These are phyloP conservation scores for Syzygium syzygioides DNA, from an alignment of 441 rosid genomes.

Conservation along the genomic window DNA sequence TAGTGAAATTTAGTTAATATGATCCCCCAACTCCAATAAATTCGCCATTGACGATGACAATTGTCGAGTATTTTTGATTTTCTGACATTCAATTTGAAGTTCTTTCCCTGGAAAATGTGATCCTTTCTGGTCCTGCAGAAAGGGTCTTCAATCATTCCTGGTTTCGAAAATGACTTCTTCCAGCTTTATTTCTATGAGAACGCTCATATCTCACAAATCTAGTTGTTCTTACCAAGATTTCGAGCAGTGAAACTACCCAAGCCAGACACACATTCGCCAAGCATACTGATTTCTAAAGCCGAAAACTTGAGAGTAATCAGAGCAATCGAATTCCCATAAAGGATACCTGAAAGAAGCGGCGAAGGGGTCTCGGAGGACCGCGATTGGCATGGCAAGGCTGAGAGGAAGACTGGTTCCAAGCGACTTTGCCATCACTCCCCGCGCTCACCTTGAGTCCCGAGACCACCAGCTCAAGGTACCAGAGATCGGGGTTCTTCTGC, in stretches of 20 bases:
- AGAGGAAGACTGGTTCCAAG: conserved; percentile 88
- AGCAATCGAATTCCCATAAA: background rate
- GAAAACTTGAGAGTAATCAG: background rate
- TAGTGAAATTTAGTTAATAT: background rate
- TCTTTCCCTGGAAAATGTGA: background rate
- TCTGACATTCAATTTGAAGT: background rate
- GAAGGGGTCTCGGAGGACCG: conserved; percentile 82
- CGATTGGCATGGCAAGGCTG: conserved; percentile 73
- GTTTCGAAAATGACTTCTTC: background rate
- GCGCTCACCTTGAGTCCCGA: conserved; percentile 84
- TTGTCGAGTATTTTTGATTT: background rate
- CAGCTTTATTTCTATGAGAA: background rate
- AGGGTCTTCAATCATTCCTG: background rate
- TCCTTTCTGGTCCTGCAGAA: background rate
- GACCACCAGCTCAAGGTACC: conserved; percentile 79
- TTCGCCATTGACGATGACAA: background rate
- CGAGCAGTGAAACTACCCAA: background rate
- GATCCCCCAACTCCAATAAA: background rate
- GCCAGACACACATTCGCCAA: background rate
- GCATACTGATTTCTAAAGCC: background rate
- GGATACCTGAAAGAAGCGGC: conserved; percentile 84
- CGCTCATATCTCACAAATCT: background rate
- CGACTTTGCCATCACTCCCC: conserved; percentile 85
- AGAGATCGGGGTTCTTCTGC: conserved; percentile 87
- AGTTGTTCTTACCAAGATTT: background rate